These are phyloP conservation scores for Austroboletus niveus DNA, from an alignment of 1,284 basidiomycete species.

Conservation along the genomic window DNA sequence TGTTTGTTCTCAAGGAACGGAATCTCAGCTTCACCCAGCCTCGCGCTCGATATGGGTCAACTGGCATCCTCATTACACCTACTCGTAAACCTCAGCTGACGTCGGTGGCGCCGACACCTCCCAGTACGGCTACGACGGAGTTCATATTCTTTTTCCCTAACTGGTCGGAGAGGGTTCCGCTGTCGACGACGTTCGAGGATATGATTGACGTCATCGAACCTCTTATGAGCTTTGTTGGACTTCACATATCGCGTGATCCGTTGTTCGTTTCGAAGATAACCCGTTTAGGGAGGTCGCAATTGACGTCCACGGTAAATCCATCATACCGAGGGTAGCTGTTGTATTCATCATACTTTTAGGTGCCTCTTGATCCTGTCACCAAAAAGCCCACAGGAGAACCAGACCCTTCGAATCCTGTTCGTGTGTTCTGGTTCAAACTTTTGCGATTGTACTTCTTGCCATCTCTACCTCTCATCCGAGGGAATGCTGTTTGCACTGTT, in stretches of 20 bases:
- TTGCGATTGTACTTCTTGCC: conserved; percentile 84
- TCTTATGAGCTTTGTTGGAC: conserved; percentile 71
- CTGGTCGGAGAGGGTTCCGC: conserved; percentile 74
- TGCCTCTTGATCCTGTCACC: conserved; percentile 50
- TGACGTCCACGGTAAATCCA: conserved; percentile 41
- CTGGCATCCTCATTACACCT: conserved; percentile 50
- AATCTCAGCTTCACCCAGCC: conserved; percentile 61
- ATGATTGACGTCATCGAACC: conserved; percentile 73
- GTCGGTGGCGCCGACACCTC: conserved; percentile 71
- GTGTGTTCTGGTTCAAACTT: conserved; percentile 79
- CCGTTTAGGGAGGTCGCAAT: conserved; percentile 53
- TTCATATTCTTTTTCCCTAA: conserved; percentile 90
- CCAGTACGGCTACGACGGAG: conserved; percentile 63
- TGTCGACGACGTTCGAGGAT: conserved; percentile 65
- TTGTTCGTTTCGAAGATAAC: conserved; percentile 61
- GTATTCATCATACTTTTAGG: conserved; percentile 32
- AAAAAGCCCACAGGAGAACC: conserved; percentile 53
- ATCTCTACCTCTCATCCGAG: conserved; percentile 80
- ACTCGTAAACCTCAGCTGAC: conserved; percentile 63
- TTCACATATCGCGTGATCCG: conserved; percentile 73
- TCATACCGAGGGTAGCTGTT: conserved; percentile 30
- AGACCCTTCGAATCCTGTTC: conserved; percentile 55
- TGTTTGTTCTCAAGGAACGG: conserved; percentile 50
- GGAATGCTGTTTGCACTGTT: conserved; percentile 82
- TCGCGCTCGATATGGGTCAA: conserved; percentile 58